These are phyloP conservation scores for Trypanosoma boissoni DNA, from an alignment of 208 protist species.

Conservation along the genomic window DNA sequence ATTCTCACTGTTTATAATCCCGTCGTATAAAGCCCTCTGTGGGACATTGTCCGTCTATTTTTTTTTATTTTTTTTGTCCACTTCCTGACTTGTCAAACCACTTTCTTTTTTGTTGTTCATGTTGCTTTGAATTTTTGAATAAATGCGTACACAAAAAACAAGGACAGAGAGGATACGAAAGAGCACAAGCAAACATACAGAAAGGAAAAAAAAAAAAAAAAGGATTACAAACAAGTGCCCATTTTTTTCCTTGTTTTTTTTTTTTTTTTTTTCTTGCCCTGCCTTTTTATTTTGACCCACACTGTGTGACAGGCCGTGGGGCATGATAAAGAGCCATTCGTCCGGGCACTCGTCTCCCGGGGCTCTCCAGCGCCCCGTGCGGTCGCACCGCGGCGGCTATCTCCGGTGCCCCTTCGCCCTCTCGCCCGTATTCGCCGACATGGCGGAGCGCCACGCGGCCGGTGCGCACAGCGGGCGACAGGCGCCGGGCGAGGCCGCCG, in stretches of 20 bases:
- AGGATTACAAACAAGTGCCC: not conserved
- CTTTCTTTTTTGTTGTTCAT: too few species aligned
- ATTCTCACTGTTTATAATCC: too few species aligned
- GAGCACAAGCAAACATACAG: not conserved
- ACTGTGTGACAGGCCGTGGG: too few species aligned
- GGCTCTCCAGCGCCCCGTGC: conserved; percentile 31
- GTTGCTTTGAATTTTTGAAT: not conserved
- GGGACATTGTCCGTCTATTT: too few species aligned
- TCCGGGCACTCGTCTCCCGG: not conserved
- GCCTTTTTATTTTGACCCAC: not conserved
- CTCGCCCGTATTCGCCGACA: conserved; percentile 33
- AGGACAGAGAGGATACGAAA: not conserved
- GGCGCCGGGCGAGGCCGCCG: not conserved
- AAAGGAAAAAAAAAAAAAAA: not conserved
- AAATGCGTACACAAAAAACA: not conserved
- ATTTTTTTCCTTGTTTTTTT: not conserved
- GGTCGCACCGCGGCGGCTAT: conserved; percentile 62
- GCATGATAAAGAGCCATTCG: not conserved
- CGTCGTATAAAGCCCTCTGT: too few species aligned
- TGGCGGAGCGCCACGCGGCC: conserved; percentile 40
- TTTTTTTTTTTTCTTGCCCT: not conserved
- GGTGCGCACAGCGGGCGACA: not conserved
- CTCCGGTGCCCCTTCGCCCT: conserved; percentile 72
- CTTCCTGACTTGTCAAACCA: too few species aligned
- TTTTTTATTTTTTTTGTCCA: too few species aligned